A percentile compares a stretch with the other conserved stretches of the same genome.
Evolutionary conservation across 306 rosid species (phyloP).

Genomic region (Betula pendula): DNA sequence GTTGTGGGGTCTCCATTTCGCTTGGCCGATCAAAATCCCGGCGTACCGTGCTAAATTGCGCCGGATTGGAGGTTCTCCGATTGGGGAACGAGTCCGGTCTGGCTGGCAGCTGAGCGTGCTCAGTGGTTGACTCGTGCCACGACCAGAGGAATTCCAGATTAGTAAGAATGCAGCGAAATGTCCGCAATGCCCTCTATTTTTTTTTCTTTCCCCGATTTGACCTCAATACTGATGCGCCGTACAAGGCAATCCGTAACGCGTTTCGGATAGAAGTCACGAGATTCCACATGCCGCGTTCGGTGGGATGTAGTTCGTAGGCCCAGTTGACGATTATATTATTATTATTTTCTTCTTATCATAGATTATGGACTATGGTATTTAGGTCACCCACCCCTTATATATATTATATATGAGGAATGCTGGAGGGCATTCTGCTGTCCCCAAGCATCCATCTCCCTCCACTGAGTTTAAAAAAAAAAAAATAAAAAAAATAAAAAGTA

Average conservation of each 20-base stretch:
- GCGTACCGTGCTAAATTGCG: conserved; percentile 22
- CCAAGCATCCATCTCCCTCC: too few species aligned
- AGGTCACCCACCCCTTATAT: too few species aligned
- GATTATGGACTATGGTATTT: too few species aligned
- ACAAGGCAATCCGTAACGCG: neutral
- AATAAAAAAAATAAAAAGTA: too few species aligned
- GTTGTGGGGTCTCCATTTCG: conserved; percentile 10
- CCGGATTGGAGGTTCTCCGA: neutral
- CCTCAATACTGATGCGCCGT: too few species aligned
- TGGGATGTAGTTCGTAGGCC: neutral
- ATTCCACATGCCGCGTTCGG: neutral
- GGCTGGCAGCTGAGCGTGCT: neutral
- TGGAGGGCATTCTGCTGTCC: too few species aligned
- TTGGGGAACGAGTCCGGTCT: neutral
- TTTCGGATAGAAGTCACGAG: neutral
- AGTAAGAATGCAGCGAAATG: conserved; percentile 2
- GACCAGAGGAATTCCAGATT: neutral
- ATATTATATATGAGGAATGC: too few species aligned
- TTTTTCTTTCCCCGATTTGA: too few species aligned
- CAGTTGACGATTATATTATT: neutral
- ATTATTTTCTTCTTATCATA: too few species aligned
- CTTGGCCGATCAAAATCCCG: neutral
- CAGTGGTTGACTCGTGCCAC: neutral
- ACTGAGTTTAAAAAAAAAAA: too few species aligned
- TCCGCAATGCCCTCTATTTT: conserved; percentile 21